Evolutionary conservation across 192 early-diverging fungal genomes (phyloP).

Genomic region (Nowakowskiella sp.): DNA sequence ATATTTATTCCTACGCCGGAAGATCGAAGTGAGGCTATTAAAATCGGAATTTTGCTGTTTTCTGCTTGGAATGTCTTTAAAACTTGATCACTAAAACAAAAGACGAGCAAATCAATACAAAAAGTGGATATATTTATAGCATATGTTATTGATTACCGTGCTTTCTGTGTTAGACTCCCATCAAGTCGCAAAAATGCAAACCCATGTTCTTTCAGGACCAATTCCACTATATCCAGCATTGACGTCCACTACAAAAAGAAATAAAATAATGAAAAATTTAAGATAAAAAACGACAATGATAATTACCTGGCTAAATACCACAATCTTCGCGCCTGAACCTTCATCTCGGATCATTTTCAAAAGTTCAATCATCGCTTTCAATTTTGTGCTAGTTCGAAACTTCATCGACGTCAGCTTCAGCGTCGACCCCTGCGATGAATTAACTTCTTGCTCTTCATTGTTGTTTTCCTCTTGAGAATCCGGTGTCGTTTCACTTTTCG

Average conservation of each 20-base stretch:
- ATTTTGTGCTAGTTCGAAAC: conserved; percentile 23
- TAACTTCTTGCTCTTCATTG: neutral
- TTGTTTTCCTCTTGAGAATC: neutral
- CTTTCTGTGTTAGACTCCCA: conserved; percentile 57
- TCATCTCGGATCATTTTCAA: conserved; percentile 5
- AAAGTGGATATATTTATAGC: no score
- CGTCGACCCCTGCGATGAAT: neutral
- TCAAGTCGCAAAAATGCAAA: conserved; percentile 68
- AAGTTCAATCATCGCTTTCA: conserved; percentile 14
- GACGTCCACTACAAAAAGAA: no score
- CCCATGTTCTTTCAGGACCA: conserved; percentile 39
- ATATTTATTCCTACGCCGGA: conserved; percentile 43
- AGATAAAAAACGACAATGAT: no score
- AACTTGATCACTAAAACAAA: no score
- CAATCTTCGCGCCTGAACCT: conserved; percentile 21
- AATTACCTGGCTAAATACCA: conserved; percentile 37
- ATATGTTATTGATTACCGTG: no score
- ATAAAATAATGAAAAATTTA: no score
- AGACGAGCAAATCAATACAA: conserved; percentile 40
- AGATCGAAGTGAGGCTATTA: conserved; percentile 28
- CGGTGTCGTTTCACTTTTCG: neutral
- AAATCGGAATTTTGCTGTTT: conserved; percentile 1
- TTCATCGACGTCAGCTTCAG: neutral
- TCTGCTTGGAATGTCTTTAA: conserved; percentile 58
- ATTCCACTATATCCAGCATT: conserved; percentile 69